These are phyloP conservation scores for Toxicodendron radicans DNA, from an alignment of 345 rosid species.

Conservation along the genomic window DNA sequence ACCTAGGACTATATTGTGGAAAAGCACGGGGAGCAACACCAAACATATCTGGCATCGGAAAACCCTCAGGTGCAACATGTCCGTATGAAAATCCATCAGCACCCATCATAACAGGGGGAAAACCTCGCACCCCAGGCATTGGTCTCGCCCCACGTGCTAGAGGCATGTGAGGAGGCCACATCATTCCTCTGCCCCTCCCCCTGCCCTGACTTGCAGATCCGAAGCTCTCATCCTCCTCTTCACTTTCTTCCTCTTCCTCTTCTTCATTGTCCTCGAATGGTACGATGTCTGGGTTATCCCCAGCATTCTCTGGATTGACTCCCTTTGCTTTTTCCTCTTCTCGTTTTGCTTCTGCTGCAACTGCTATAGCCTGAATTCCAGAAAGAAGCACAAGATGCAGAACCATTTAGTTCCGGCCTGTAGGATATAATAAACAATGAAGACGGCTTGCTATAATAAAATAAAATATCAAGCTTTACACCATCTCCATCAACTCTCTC, in stretches of 20 bases:
- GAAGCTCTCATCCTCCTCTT: conserved; percentile 75
- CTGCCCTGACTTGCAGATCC: conserved; percentile 65
- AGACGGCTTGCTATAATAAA: conserved; percentile 8
- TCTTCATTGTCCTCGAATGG: conserved; percentile 98
- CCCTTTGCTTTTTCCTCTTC: conserved; percentile 99
- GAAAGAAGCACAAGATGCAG: conserved; percentile 17
- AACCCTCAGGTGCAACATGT: conserved; percentile 62
- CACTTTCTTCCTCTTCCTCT: conserved; percentile 95
- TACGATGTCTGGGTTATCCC: conserved; percentile 91
- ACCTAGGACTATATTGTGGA: conserved; percentile 87
- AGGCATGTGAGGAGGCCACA: conserved; percentile 96
- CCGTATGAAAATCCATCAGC: conserved; percentile 83
- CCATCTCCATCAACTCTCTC: not conserved
- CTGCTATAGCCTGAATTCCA: conserved; percentile 61
- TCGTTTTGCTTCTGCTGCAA: conserved; percentile 91
- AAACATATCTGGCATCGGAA: conserved; percentile 84
- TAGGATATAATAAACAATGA: conserved; percentile 1
- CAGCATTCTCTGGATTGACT: conserved; percentile 67
- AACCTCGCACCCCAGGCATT: conserved; percentile 83
- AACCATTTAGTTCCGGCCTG: conserved; percentile 8
- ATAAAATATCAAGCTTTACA: not conserved
- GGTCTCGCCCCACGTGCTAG: conserved; percentile 80
- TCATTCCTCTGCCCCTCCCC: conserved; percentile 92
- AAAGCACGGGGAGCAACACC: conserved; percentile 82
- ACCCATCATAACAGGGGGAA: conserved; percentile 82